Percentiles rank a stretch among this genome's conserved stretches.
These are phyloP conservation scores for Candida nitratophila DNA, from an alignment of 805 yeast species.

Conservation along the genomic window DNA sequence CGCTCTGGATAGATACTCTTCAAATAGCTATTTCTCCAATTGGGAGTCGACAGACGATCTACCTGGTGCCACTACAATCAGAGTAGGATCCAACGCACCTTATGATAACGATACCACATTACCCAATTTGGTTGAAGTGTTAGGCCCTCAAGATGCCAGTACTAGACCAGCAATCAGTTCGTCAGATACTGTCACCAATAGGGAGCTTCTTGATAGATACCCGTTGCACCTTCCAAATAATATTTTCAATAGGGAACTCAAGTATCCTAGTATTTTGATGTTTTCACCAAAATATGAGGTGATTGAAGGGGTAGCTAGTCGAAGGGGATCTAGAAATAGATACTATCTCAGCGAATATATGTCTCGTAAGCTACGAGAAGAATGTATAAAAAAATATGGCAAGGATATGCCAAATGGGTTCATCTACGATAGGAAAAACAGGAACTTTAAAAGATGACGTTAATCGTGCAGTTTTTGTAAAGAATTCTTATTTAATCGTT, in stretches of 20 bases:
- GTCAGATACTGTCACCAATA: too few relatives aligned
- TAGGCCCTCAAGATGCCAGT: too few relatives aligned
- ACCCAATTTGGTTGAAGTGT: too few relatives aligned
- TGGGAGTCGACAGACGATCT: not conserved
- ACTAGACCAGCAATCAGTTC: too few relatives aligned
- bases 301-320: not conserved
- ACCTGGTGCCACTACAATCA: not conserved
- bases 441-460: not conserved
- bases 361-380: constrained; percentile 1
- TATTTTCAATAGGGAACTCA: too few relatives aligned
- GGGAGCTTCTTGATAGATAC: too few relatives aligned
- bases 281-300: not conserved
- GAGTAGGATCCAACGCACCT: not conserved
- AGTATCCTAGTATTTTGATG: not conserved
- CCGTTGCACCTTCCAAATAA: too few relatives aligned
- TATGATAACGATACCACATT: not conserved
- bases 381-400: constrained; percentile 13
- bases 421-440: constrained; percentile 1
- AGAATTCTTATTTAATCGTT: too few relatives aligned
- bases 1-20: too few relatives aligned
- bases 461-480: too few relatives aligned
- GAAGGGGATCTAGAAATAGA: not conserved
- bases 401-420: constrained; percentile 17
- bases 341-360: not conserved
- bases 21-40: not conserved